Percentiles rank a stretch among this genome's conserved stretches.
Conservation (phyloP, 768 basidiomycete species). For the Chalciporus piperatus region DNA sequence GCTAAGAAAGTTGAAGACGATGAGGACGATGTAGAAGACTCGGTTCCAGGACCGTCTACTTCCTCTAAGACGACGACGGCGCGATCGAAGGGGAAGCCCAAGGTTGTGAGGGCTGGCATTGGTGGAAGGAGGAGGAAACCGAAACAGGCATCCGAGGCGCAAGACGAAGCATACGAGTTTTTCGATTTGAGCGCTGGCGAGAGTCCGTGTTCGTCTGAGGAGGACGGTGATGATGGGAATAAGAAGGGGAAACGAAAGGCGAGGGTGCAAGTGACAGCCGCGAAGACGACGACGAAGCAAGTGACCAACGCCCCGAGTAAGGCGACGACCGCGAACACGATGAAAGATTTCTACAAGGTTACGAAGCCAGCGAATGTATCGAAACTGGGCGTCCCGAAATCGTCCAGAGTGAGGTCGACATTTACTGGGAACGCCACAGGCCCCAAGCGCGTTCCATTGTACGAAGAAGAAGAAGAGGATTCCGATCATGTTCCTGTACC, state of each 20-base stretch:
- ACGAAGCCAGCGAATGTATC: conserved; percentile 1
- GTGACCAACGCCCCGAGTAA: not conserved
- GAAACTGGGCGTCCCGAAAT: not conserved
- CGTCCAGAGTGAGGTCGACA: not conserved
- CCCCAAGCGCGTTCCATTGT: not conserved
- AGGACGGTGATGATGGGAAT: not conserved
- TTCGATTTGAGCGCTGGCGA: conserved; percentile 25
- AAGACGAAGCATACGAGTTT: conserved; percentile 27
- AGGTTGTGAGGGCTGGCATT: not conserved
- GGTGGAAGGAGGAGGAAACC: conserved; percentile 15
- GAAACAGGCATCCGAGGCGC: conserved; percentile 23
- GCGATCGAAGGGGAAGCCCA: conserved; percentile 9
- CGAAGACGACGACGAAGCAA: not conserved
- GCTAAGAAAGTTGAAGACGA: not conserved
- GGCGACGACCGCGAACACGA: conserved; percentile 2
- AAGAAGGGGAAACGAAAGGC: conserved; percentile 12
- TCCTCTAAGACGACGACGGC: not conserved
- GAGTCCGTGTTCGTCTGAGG: conserved; percentile 20
- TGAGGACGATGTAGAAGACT: not conserved
- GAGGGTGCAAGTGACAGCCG: not conserved
- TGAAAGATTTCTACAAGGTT: conserved; percentile 8
- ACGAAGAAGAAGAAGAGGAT: not conserved
- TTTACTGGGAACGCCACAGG: not conserved
- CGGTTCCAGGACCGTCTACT: conserved; percentile 1
- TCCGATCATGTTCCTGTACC: not conserved